Evolutionary conservation across 495 filamentous ascomycete species (phyloP), one percentile per base, ranked within the genome.

Genomic region (Astrothelium macrocarpum): DNA sequence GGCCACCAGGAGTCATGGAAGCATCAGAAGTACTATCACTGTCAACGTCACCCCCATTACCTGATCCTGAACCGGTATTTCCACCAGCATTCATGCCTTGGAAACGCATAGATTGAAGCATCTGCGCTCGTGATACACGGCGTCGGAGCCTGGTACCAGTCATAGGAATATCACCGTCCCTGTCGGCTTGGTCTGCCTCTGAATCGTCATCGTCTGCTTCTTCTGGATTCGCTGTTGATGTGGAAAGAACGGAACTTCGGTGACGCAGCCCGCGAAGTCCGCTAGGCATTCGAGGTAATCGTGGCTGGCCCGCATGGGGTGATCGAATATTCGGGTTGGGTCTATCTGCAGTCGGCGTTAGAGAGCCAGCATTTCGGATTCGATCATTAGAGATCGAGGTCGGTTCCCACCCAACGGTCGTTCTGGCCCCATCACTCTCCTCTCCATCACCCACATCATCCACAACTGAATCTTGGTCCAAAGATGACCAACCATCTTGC

Each of bases 321-420:
- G 69, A 16, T 9, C 67, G 68, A 58, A 64, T 64, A 16, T 61
- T 43, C 53, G 65, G 63, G 53, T 70, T 67, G 62, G 67, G 49
- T 56, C 68, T 67, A 72, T 70, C 72, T 74, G 71, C 69, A 71
- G 69, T 71, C 71, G 72, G 71, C 67, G 70, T 74, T 72, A 74
- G 72, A 74, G 70, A 72, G 62, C 72, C 68, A 62, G 60, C 65
- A 62, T 64, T 68, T 69, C 68, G 70, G 29, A 62, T 23, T 71
- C 68, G 70, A 32, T 72, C 66, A 70, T 72, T 72, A 56, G 70
- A 72, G 66, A 53, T 71, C 69, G 68, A 45, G 59, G 65, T 72
- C 67, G 66, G 56, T 53, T 71, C 72, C 67, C 70, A 74, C 72
- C 72, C 72, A 69, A 74, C 67, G 49, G 72, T 72, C 69, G 70